Evolutionary conservation across 805 yeast species (phyloP), one percentile per base, ranked within the genome.

Genomic region (Millerago galiae): DNA sequence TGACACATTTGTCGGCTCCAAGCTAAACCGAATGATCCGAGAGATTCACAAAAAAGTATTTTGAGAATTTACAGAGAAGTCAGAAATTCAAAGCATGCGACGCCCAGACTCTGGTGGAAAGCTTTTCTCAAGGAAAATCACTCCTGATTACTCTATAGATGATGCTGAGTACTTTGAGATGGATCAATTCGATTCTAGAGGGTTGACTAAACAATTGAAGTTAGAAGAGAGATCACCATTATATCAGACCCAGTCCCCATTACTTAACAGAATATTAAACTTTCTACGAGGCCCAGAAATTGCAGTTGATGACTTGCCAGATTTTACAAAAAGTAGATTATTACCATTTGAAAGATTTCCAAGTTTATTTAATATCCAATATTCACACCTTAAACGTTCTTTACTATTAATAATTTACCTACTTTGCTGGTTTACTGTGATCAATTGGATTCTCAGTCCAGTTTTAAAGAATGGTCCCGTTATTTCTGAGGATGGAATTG

Each of bases 301-400:
- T 5, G 32, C 31, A 32, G 16, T 16, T 11, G 47, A 44, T 37
- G 37, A 37, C 12, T 37, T 43, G 4, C 47, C 50, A 8, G 34
- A 41, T n/a, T 38, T 35, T n/a, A 30, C 26, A 4, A 36, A 8
- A 8, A 31, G 25, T n/a, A n/a, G 27, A 8, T 16, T 46, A 11
- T 32, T 25, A 8, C 36, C 43, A 7, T 38, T 44, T 30, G 50
- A 46, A 9, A 31, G 47, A 21, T 43, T 41, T 18, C 50, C 50
- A 3, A 13, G 13, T 7, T 8, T 24, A 2, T 32, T 46, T 25
- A 43, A 27, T 11, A 33, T 18, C 8, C 21, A 32, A 14, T 37
- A 41, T 13, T 28, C 41, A 13, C 21, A 27, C 11, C 18, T 21
- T 8, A 40, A 38, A 16, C 30, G 32, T 14, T 11, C 34, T 7